Evolutionary conservation across 2,329 filamentous ascomycete species (phyloP).

Genomic region (Diaporthe velutina): DNA sequence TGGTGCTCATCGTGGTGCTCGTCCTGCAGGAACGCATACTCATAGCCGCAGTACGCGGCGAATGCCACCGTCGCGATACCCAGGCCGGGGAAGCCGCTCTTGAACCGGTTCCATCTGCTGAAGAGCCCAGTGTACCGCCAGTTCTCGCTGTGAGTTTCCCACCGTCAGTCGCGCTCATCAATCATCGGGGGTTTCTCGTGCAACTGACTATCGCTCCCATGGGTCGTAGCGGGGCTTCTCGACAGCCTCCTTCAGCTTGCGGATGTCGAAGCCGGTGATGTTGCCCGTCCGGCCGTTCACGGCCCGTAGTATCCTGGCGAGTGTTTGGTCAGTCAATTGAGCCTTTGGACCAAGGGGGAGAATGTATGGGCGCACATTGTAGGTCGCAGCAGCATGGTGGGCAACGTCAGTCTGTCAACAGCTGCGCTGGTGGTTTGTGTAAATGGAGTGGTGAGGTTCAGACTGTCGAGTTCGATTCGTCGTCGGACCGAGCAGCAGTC

Average conservation of each 20-base stretch:
- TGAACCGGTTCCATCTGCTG: conserved; percentile 90
- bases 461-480: conserved; percentile 8
- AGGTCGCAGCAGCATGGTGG: conserved; percentile 52
- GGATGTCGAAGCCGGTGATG: conserved; percentile 93
- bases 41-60: conserved; percentile 87
- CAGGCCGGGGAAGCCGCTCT: conserved; percentile 86
- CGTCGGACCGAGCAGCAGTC: conserved; percentile 16
- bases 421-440: conserved; percentile 28
- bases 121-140: conserved; percentile 96
- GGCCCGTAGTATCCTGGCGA: conserved; percentile 65
- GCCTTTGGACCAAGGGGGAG: neutral
- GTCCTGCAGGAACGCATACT: conserved; percentile 87
- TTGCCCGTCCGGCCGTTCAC: conserved; percentile 71
- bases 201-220: conserved; percentile 73
- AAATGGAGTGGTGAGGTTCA: neutral
- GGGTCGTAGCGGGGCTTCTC: conserved; percentile 74
- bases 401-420: conserved; percentile 38
- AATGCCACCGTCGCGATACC: conserved; percentile 95
- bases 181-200: neutral
- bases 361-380: conserved; percentile 49
- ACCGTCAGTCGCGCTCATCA: conserved; percentile 18
- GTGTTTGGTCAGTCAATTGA: conserved; percentile 21
- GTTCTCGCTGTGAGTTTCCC: conserved; percentile 76
- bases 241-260: conserved; percentile 80
- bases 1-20: conserved; percentile 70